These are phyloP conservation scores for Trypanosoma rangeli DNA, from an alignment of 208 protist species.

Conservation along the genomic window DNA sequence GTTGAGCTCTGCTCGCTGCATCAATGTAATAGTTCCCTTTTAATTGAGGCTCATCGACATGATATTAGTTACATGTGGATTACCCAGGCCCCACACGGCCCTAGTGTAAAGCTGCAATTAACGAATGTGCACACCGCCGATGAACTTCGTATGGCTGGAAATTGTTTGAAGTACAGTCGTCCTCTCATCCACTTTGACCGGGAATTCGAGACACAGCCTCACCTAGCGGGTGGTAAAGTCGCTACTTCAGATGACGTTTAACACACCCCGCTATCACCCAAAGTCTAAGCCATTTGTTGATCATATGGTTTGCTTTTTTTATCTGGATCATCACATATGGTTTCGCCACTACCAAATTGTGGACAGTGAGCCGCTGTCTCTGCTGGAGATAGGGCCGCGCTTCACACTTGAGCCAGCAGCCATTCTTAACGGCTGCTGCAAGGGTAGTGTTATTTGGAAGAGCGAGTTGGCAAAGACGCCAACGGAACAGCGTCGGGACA, in stretches of 20 bases:
- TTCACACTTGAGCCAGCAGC: conserved; percentile 94
- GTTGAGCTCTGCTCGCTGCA: conserved; percentile 91
- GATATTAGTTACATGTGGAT: conserved; percentile 95
- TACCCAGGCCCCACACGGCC: conserved; percentile 90
- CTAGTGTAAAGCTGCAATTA: conserved; percentile 95
- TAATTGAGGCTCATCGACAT: conserved; percentile 90
- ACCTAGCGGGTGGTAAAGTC: conserved; percentile 95
- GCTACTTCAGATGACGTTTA: conserved; percentile 96
- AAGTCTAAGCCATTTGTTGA: conserved; percentile 99
- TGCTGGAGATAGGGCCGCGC: conserved; percentile 97
- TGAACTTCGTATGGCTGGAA: conserved; percentile 98
- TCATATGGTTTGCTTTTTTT: conserved; percentile 97
- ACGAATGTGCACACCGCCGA: conserved; percentile 97
- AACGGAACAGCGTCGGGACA: conserved; percentile 77
- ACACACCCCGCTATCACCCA: conserved; percentile 94
- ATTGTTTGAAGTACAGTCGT: conserved; percentile 97
- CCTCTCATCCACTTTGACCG: conserved; percentile 97
- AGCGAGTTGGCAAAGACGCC: conserved; percentile 72
- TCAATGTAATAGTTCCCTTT: conserved; percentile 93
- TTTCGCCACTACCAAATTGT: conserved; percentile 98
- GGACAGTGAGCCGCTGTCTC: conserved; percentile 45
- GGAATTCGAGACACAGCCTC: conserved; percentile 92
- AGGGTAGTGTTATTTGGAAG: conserved; percentile 94
- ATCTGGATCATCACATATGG: conserved; percentile 97
- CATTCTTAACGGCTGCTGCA: conserved; percentile 95